Evolutionary conservation across 352 stramenopile genomes (phyloP).

Genomic region (Bremia lactucae): DNA sequence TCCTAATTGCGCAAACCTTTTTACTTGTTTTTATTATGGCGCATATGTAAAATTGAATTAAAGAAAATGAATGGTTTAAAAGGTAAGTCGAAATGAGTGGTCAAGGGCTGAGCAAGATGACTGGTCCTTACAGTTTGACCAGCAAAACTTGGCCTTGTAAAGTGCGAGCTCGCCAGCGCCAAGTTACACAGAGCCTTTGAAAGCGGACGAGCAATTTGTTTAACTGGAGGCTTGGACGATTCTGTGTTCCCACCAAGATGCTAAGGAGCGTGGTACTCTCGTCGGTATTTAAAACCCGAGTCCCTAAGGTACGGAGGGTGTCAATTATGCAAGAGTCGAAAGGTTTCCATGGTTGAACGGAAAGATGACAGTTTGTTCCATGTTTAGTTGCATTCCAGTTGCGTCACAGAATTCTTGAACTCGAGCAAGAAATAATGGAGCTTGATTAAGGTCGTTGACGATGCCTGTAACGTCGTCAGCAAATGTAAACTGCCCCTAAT

Average conservation of each 20-base stretch:
- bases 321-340: neutral
- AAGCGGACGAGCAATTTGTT: neutral
- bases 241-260: neutral
- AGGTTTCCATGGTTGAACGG: neutral
- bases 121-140: no score
- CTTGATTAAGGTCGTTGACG: neutral
- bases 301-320: neutral
- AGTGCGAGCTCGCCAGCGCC: neutral
- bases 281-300: neutral
- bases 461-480: neutral
- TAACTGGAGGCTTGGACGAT: neutral
- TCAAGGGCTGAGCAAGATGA: no score
- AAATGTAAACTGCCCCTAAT: neutral
- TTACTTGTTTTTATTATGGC: no score
- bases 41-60: no score
- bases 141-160: no score
- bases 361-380: neutral
- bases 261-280: neutral
- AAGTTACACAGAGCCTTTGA: neutral
- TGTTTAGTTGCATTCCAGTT: neutral
- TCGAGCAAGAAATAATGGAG: neutral
- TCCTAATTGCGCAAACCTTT: no score
- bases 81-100: no score
- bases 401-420: neutral
- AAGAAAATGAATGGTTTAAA: no score